A percentile compares a stretch with the other conserved stretches of the same genome.
Conservation (phyloP, 306 rosid species). For the Cucumis cinereus region DNA sequence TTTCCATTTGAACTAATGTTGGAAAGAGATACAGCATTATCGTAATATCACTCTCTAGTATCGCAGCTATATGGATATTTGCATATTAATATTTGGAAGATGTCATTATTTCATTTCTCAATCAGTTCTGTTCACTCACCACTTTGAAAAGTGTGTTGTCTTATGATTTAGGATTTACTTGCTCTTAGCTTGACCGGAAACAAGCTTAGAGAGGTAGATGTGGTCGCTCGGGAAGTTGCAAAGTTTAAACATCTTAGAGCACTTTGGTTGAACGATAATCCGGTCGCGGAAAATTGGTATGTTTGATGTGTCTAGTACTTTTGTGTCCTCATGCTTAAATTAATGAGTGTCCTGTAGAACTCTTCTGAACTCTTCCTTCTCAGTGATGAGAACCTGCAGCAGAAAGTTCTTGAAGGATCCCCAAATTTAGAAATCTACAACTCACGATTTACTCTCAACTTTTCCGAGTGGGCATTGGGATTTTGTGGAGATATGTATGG, state of each 20-base stretch:
- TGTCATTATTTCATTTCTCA: background rate
- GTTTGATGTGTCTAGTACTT: background rate
- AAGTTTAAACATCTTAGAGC: conserved; percentile 64
- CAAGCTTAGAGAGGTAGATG: conserved; percentile 40
- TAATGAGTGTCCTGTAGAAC: conserved; percentile 6
- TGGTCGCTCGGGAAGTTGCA: conserved; percentile 47
- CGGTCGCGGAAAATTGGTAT: conserved; percentile 35
- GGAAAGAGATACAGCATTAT: background rate
- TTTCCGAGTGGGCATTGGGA: conserved; percentile 74
- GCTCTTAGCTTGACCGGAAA: conserved; percentile 76
- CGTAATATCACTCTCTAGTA: background rate
- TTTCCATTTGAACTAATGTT: background rate
- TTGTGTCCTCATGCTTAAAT: background rate
- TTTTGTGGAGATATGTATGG: conserved; percentile 72
- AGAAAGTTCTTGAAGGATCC: conserved; percentile 31
- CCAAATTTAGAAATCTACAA: conserved; percentile 67
- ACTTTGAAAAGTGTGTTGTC: background rate
- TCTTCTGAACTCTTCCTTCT: conserved; percentile 4
- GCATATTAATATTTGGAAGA: background rate
- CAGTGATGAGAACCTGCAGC: conserved; percentile 42
- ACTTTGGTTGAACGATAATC: conserved; percentile 78
- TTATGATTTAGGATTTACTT: conserved; percentile 46
- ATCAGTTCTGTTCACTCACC: background rate
- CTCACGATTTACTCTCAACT: conserved; percentile 51
- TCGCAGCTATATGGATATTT: background rate